Conservation (phyloP, 495 filamentous ascomycete genomes). For the Hypoxylon fragiforme region DNA sequence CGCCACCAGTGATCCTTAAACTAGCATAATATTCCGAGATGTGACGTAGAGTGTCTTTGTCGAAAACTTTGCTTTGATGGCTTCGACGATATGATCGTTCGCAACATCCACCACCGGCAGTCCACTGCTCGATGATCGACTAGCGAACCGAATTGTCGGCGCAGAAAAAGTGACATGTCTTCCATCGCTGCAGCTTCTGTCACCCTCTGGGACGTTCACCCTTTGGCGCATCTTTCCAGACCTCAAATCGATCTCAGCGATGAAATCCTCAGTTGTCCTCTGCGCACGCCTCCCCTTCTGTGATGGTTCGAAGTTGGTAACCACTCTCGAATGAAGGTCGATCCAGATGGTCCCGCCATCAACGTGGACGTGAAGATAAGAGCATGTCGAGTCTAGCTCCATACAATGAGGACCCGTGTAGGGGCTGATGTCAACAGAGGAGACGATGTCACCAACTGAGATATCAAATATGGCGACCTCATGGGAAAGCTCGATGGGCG, state of each 20-base stretch:
- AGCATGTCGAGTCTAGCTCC: constrained; percentile 22
- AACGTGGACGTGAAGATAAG: constrained; percentile 30
- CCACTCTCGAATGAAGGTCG: constrained; percentile 21
- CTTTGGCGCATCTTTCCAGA: constrained; percentile 34
- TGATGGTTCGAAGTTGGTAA: constrained; percentile 27
- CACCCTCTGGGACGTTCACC: constrained; percentile 30
- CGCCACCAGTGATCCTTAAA: constrained; percentile 1
- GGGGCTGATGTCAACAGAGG: constrained; percentile 28
- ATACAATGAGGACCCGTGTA: constrained; percentile 32
- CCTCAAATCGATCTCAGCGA: constrained; percentile 30
- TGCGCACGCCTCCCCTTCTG: constrained; percentile 12
- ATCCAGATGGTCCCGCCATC: constrained; percentile 31
- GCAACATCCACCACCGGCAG: constrained; percentile 26
- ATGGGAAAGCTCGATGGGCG: constrained; percentile 29
- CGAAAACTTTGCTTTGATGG: constrained; percentile 24
- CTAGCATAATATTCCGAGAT: constrained; percentile 30
- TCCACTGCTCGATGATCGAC: constrained; percentile 30
- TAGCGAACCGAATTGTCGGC: constrained; percentile 32
- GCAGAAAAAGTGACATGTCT: constrained; percentile 32
- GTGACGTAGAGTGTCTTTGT: constrained; percentile 29
- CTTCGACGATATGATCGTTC: constrained; percentile 22
- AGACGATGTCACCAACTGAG: constrained; percentile 17
- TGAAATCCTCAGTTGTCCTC: constrained; percentile 28
- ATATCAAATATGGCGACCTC: constrained; percentile 29
- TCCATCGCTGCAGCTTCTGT: constrained; percentile 25